These are phyloP conservation scores for Veloboletus limbatus DNA, from an alignment of 1,284 basidiomycete genomes.

Conservation along the genomic window DNA sequence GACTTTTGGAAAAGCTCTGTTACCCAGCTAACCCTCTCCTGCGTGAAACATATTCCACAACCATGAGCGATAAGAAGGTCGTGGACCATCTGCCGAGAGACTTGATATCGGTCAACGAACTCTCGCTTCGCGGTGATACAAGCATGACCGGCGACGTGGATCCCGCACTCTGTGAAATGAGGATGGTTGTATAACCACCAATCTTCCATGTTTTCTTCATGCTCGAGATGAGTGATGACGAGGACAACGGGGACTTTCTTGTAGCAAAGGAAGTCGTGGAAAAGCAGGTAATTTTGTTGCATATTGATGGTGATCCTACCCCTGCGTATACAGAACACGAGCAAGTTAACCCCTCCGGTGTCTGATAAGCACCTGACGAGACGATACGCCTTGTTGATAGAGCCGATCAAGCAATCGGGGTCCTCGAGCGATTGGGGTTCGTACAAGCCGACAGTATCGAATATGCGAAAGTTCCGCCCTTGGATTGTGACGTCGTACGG, in stretches of 20 bases:
- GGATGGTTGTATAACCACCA: constrained; percentile 27
- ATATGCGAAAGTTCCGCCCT: constrained; percentile 23
- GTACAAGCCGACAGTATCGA: not conserved
- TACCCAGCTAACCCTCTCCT: too few species aligned
- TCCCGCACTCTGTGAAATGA: constrained; percentile 18
- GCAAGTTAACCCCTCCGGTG: constrained; percentile 31
- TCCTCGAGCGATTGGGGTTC: constrained; percentile 17
- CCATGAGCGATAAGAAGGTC: too few species aligned
- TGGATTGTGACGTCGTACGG: constrained; percentile 21
- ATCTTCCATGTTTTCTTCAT: constrained; percentile 29
- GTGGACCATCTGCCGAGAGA: too few species aligned
- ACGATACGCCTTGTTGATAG: constrained; percentile 30
- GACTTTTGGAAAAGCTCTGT: too few species aligned
- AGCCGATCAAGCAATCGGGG: constrained; percentile 25
- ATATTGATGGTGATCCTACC: not conserved
- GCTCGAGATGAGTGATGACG: too few species aligned
- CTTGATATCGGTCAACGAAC: constrained; percentile 24
- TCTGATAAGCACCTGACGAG: constrained; percentile 11
- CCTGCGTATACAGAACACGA: constrained; percentile 37
- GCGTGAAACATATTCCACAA: too few species aligned
- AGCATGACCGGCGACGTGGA: constrained; percentile 23
- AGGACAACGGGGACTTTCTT: too few species aligned
- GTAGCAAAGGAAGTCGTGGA: too few species aligned
- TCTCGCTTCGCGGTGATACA: constrained; percentile 30
- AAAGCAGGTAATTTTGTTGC: not conserved